Evolutionary conservation across 805 yeast genomes (phyloP), one percentile per base, ranked within the genome.

Genomic region (Lachancea mirantina): DNA sequence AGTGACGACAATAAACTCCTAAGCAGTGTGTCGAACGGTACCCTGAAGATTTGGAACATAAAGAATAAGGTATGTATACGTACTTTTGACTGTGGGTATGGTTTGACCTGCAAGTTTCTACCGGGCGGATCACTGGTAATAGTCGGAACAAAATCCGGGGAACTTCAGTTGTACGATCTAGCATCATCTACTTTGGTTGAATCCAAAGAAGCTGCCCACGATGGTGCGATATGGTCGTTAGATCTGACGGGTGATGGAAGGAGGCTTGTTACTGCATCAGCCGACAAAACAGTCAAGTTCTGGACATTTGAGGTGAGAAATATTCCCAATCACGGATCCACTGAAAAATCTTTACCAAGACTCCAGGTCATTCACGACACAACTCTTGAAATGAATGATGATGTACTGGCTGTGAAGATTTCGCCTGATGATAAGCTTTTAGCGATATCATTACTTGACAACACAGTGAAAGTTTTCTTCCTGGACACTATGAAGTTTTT

Each of bases 381-480:
- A 42, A 85, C 95, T 2, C 63, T 94, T 36, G 96, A 92, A 55
- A 62, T 92, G 34, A 71, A 70, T 29, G 98, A 92, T 45, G 97
- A 89, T 47, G 79, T 92, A 5, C 63, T 92, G 32, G 64, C 83
- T 26, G 83, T 92, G 6, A 76, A 68, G 43, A 68, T 89, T 14
- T 84, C 96, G 0, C 85, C 94, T 3, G 92, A 85, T 51, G 64
- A 75, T 34, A 82, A 71, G 52, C 74, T 68, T 39, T 59, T 92
- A 35, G 94, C 96, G 4, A 81, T 83, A 4, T 82, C 96, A 2
- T 64, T 92, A 35, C 66, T 89, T 44, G 96, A 92, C 56, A 87
- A 81, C 55, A 92, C 96, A n/a, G 95, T 92, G 27, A 94, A 92
- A 60, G 92, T 92, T 13, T 85, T 92, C 49, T 89, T 80, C 55